A percentile compares a stretch with the other conserved stretches of the same genome.
Evolutionary conservation across 1,139 yeast species (phyloP).

Genomic region (Petasospora rhodanensis): DNA sequence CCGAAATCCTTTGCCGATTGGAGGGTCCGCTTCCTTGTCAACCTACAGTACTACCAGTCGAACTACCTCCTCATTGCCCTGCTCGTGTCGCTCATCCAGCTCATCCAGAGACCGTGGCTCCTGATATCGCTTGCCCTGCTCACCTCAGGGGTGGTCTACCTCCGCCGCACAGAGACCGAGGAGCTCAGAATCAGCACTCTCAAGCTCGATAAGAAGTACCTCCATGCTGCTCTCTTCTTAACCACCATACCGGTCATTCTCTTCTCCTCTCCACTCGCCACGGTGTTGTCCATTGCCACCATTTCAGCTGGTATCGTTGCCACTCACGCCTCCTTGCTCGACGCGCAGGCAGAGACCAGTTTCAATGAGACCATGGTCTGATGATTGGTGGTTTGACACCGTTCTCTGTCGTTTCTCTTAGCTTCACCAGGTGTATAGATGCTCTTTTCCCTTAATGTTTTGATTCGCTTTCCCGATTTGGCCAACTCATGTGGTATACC

Average conservation of each 20-base stretch:
- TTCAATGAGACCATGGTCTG: slow-evolving; percentile 18
- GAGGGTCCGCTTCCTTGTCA: slow-evolving; percentile 10
- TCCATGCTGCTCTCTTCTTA: slow-evolving; percentile 8
- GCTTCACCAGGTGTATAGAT: too few species aligned
- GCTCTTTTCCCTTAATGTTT: too few species aligned
- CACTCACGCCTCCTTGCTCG: slow-evolving; percentile 11
- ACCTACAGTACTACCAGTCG: slow-evolving; percentile 17
- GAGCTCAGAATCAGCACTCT: slow-evolving; percentile 7
- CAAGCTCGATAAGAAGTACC: slow-evolving; percentile 12
- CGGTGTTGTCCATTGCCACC: slow-evolving; percentile 11
- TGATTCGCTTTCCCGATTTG: too few species aligned
- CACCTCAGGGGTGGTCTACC: slow-evolving; percentile 7
- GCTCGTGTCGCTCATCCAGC: slow-evolving; percentile 10
- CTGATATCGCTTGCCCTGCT: slow-evolving; percentile 9
- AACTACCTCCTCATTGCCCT: slow-evolving; percentile 15
- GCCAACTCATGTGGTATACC: too few species aligned
- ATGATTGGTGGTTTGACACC: too few species aligned
- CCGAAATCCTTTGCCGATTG: slow-evolving; percentile 14
- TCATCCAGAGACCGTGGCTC: slow-evolving; percentile 17
- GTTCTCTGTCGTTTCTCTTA: too few species aligned
- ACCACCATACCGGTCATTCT: slow-evolving; percentile 16
- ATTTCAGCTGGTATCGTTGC: slow-evolving; percentile 10
- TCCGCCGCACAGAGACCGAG: slow-evolving; percentile 7
- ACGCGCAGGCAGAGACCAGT: slow-evolving; percentile 14
- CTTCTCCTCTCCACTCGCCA: slow-evolving; percentile 15